These are phyloP conservation scores for Solanum chiquidenum DNA, from an alignment of 257 asterid species.

Conservation along the genomic window DNA sequence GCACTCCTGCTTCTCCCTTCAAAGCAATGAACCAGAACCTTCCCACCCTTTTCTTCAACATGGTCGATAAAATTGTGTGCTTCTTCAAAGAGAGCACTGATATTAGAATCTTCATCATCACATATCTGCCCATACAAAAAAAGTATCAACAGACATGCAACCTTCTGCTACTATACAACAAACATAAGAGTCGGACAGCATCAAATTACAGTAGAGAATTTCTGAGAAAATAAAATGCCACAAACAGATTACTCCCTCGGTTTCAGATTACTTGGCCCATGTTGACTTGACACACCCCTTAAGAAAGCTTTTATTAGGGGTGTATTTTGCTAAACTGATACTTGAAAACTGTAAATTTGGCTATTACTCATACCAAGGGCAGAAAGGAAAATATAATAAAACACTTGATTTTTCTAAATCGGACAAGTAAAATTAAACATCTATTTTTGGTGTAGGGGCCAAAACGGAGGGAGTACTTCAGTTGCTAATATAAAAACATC, in stretches of 20 bases:
- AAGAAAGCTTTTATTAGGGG: neutral
- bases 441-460: neutral
- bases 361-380: neutral
- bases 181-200: neutral
- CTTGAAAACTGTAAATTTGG: neutral
- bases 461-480: neutral
- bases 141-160: slow-evolving; percentile 4
- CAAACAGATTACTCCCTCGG: neutral
- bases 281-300: neutral
- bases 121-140: slow-evolving; percentile 40
- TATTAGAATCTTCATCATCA: slow-evolving; percentile 70
- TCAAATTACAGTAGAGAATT: neutral
- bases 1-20: slow-evolving; percentile 99
- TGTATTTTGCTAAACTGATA: neutral
- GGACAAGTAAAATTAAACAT: neutral
- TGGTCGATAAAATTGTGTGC: slow-evolving; percentile 77
- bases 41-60: slow-evolving; percentile 69
- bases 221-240: neutral
- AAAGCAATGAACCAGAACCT: slow-evolving; percentile 94
- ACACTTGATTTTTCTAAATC: neutral
- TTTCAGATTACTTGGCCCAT: neutral
- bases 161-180: neutral
- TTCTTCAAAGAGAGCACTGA: slow-evolving; percentile 66
- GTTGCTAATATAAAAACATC: neutral
- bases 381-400: neutral